phyloP scores from a whole-genome alignment of 2,329 filamentous ascomycete genomes.

The Aspergillus quadricinctus region DNA sequence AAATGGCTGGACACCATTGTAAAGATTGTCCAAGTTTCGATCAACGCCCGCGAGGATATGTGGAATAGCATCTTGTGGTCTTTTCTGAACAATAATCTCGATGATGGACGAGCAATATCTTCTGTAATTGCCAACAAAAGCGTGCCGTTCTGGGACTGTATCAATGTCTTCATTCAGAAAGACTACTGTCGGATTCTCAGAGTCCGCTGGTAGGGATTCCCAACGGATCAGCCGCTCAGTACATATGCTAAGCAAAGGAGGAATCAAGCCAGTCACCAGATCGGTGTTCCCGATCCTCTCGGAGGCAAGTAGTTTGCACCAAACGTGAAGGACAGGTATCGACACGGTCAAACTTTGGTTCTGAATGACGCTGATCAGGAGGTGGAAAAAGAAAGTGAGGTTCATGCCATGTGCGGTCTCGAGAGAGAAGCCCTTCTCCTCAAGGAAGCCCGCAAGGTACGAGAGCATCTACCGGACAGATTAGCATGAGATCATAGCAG shows the following conservation, averaged over 20 bases:
- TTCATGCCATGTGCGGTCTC: constrained; percentile 56
- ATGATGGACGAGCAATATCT: constrained; percentile 85
- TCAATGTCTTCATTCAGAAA: constrained; percentile 93
- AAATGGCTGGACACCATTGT: constrained; percentile 65
- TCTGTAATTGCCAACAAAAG: constrained; percentile 92
- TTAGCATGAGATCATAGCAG: constrained; percentile 1
- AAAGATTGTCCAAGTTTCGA: constrained; percentile 67
- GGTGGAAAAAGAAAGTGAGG: constrained; percentile 69
- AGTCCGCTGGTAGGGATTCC: constrained; percentile 78
- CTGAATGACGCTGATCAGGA: constrained; percentile 74
- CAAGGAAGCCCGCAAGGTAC: constrained; percentile 76
- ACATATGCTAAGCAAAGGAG: constrained; percentile 74
- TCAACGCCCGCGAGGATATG: constrained; percentile 83
- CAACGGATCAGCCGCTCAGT: constrained; percentile 81
- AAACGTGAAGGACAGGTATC: constrained; percentile 85
- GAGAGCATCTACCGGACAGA: constrained; percentile 64
- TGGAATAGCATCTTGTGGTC: constrained; percentile 76
- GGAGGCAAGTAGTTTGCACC: constrained; percentile 76
- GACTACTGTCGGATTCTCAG: constrained; percentile 70
- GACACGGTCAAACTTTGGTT: constrained; percentile 88
- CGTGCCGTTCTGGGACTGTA: constrained; percentile 86
- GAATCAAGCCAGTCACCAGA: constrained; percentile 62
- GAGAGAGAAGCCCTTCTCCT: constrained; percentile 67
- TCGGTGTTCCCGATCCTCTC: constrained; percentile 57
- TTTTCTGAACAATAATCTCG: constrained; percentile 76